Base-by-base conservation (phyloP, 2,329 filamentous ascomycete genomes). In the Pseudogymnoascus sp. region DNA sequence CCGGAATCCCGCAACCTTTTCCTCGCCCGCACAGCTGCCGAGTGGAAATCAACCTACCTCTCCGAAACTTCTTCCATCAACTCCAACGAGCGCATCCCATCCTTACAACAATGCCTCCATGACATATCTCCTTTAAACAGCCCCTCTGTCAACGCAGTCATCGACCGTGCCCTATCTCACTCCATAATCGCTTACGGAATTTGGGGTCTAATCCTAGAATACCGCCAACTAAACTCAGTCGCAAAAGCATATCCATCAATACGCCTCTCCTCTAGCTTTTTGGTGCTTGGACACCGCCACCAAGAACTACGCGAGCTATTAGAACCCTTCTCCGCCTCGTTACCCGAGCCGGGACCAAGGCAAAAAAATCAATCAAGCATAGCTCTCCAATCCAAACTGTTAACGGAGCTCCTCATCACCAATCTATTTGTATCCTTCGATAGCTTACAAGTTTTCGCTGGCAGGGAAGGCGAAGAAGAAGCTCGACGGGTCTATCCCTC, bases 171-270 rank as follows among this genome's bases (percentile, higher is more conserved):
- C 60, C 78, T 83, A 61, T 78, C 85, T 1, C 79, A 81, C 7
- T 81, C 81, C 5, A 81, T 86, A n/a, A 83, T 86, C 61, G 77
- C 90, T 1, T 82, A 89, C 68, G 85, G 81, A 8, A 83, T 87
- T 63, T 89, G 86, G 81, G 80, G 83, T 1, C 75, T 88, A 68
- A 81, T 90, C 12, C 82, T 84, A 72, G 86, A 90, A 68, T 88
- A 86, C 67, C 81, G 85, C 18, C 84, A 86, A 68, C 74, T 79
- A 63, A 80, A 81, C 61, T 77, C 78, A 2, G 81, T 83, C 60
- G 77, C 79, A 3, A 68, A 68, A 23, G 23, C 59, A 10, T 59
- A 67, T 21, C 37, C 64, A 37, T 62, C 63, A 14, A 34, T 31
- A 39, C 37, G 47, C 2, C 68, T 60, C n/a, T 62, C 59, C 16